phyloP scores from a whole-genome alignment of 2,329 filamentous ascomycete species.

The Talaromyces sp. region DNA sequence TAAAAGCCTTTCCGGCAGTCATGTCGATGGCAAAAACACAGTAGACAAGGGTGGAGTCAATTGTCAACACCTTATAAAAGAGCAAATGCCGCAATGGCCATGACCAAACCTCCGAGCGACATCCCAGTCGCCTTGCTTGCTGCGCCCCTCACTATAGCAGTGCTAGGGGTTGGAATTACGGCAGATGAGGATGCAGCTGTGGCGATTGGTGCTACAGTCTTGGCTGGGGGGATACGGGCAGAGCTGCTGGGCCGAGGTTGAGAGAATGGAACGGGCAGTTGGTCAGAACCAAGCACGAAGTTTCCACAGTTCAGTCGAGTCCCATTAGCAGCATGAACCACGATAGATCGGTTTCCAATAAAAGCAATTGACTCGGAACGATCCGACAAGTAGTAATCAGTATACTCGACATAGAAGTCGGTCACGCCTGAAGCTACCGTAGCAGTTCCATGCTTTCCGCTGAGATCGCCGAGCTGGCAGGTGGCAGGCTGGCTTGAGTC shows the following conservation, averaged over 20 bases:
- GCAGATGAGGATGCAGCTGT: neutral
- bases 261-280: neutral
- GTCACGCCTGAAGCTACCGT: slow-evolving; percentile 45
- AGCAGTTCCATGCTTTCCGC: slow-evolving; percentile 64
- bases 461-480: slow-evolving; percentile 73
- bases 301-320: slow-evolving; percentile 56
- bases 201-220: neutral
- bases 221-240: neutral
- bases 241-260: neutral
- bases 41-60: neutral
- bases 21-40: neutral
- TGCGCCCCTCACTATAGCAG: neutral
- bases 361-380: slow-evolving; percentile 38
- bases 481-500: slow-evolving; percentile 53
- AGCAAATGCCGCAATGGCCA: neutral
- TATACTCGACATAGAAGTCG: slow-evolving; percentile 32
- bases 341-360: slow-evolving; percentile 52
- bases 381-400: slow-evolving; percentile 49
- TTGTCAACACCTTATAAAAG: neutral
- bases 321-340: slow-evolving; percentile 51
- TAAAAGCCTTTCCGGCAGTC: neutral
- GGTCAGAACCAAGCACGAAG: slow-evolving; percentile 35
- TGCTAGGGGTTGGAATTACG: neutral
- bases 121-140: neutral
- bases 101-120: neutral